Base-by-base conservation (phyloP, 768 basidiomycete genomes). In the Clitopilus passeckerianus region DNA sequence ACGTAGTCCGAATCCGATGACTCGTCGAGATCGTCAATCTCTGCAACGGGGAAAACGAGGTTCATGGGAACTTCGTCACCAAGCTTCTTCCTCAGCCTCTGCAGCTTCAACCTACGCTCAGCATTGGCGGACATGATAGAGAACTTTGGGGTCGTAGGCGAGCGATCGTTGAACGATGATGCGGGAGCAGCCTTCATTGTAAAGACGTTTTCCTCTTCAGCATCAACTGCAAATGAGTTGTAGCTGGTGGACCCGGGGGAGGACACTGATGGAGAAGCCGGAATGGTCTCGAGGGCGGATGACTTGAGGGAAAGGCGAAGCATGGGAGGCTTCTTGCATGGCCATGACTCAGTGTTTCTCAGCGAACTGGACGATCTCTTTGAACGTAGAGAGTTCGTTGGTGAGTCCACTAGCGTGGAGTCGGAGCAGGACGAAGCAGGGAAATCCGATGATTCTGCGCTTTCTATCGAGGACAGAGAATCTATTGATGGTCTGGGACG, bases 61-160 rank as follows among this genome's bases (percentile, higher is more conserved):
- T 82, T 76, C 1, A 79, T 63, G 6, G 88, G 89, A 20, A 89
- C 82, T 24, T 79, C 82, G 18, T 86, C 77, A 0, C 89, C 89
- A 2, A 90, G 77, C 63, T 73, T 85, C 65, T 78, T 81, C 56
- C 83, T 76, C 54, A 90, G 72, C 33, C 82, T 76, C 54, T 86
- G 86, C 77, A 90, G 83, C 70, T 88, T 90, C 63, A 75, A 72
- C 53, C 81, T 77, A 22, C 84, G 78, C 15, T 77, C 53, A 46
- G 70, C 66, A 18, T 70, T 73, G 3, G 77, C 64, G 6, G 81
- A 77, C 1, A 79, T 74, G 37, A 82, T 74, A 22, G 64, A 64
- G 67, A 81, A 78, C 0, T 68, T 65, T 5, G 76, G 74, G 33
- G 68, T 57, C 4, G 68, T 63, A n/a, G 75, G 68, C 27, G 75